Evolutionary conservation across 1,284 basidiomycete genomes (phyloP).

Genomic region (Peniophora sp.): DNA sequence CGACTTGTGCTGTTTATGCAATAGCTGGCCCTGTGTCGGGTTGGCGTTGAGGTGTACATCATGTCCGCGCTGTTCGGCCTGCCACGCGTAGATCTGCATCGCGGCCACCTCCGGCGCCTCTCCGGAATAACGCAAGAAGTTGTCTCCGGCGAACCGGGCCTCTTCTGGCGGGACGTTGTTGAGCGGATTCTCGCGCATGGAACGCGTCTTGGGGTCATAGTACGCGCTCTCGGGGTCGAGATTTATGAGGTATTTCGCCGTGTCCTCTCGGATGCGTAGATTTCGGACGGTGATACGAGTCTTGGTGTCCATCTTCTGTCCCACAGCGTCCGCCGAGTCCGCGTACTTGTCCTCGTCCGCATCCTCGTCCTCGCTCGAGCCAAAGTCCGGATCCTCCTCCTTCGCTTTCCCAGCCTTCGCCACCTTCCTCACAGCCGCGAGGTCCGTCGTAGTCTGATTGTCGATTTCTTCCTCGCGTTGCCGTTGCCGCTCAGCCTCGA

Average conservation of each 20-base stretch:
- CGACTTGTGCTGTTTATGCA: conserved; percentile 85
- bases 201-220: conserved; percentile 99
- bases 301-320: conserved; percentile 96
- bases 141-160: conserved; percentile 91
- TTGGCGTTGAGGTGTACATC: conserved; percentile 95
- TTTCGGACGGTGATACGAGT: conserved; percentile 98
- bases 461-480: conserved; percentile 95
- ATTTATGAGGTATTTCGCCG: conserved; percentile 98
- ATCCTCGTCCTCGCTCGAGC: conserved; percentile 92
- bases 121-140: conserved; percentile 86
- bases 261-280: conserved; percentile 97
- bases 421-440: conserved; percentile 49
- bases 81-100: conserved; percentile 96
- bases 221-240: conserved; percentile 93
- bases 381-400: conserved; percentile 83
- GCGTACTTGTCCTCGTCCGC: conserved; percentile 96
- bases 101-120: conserved; percentile 88
- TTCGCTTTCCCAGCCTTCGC: conserved; percentile 60
- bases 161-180: conserved; percentile 78
- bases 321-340: conserved; percentile 94
- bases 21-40: conserved; percentile 89
- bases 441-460: conserved; percentile 87
- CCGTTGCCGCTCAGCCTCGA: conserved; percentile 87
- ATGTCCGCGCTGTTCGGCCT: conserved; percentile 87
- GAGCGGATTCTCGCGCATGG: conserved; percentile 95